Conservation (phyloP, 164 flowering plant genomes). For the Pachysandra terminalis region DNA sequence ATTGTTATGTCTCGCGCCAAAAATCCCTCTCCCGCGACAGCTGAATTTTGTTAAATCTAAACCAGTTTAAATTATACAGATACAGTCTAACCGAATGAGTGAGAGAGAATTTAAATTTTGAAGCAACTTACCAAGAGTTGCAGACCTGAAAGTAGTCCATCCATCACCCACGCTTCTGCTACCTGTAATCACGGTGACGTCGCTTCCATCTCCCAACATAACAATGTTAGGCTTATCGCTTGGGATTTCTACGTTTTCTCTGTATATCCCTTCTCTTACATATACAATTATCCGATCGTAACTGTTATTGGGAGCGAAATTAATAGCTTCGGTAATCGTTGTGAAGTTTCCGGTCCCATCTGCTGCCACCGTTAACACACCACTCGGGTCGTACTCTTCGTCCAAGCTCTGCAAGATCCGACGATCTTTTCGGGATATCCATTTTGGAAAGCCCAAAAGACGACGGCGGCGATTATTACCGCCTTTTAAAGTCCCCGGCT, state of each 20-base stretch:
- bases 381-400: constrained; percentile 40
- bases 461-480: constrained; percentile 30
- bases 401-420: constrained; percentile 38
- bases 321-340: constrained; percentile 58
- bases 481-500: constrained; percentile 10
- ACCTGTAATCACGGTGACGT: constrained; percentile 60
- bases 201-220: constrained; percentile 70
- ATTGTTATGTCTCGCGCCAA: constrained; percentile 71
- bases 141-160: constrained; percentile 92
- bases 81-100: not conserved
- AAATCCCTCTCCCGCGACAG: constrained; percentile 77
- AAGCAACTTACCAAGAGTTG: constrained; percentile 62
- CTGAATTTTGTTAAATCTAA: constrained; percentile 36
- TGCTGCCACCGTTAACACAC: constrained; percentile 52
- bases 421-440: constrained; percentile 43
- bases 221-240: constrained; percentile 67
- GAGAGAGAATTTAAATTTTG: not conserved
- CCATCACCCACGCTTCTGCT: constrained; percentile 67
- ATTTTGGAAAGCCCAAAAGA: constrained; percentile 44
- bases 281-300: constrained; percentile 44
- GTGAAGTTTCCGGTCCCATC: constrained; percentile 88
- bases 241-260: constrained; percentile 72
- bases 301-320: constrained; percentile 71
- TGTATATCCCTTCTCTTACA: constrained; percentile 59
- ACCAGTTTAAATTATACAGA: not conserved